Conservation (phyloP, 192 early-diverging fungal species). For the Haplosporangium gracile region DNA sequence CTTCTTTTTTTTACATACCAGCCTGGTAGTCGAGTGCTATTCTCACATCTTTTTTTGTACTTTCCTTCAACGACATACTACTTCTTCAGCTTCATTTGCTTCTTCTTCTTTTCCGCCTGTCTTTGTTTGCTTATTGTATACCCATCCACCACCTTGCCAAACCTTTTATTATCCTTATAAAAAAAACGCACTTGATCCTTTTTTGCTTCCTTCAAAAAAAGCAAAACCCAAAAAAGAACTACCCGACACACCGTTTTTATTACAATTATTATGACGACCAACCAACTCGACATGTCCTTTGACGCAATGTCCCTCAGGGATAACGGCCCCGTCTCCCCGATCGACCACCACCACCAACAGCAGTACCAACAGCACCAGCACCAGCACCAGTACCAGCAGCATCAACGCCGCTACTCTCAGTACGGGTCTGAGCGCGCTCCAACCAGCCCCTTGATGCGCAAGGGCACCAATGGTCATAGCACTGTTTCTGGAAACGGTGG, state of each 20-base stretch:
- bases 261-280: conserved; percentile 37
- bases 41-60: not conserved
- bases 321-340: conserved; percentile 44
- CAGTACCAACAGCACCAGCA: conserved; percentile 28
- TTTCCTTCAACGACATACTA: not conserved
- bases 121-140: not conserved
- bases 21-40: not conserved
- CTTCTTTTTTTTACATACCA: not conserved
- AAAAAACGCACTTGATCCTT: not conserved
- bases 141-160: not conserved
- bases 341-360: conserved; percentile 25
- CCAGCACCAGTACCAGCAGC: conserved; percentile 24
- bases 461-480: conserved; percentile 29
- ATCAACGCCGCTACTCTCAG: conserved; percentile 51
- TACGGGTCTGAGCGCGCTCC: conserved; percentile 52
- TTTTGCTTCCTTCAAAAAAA: not conserved
- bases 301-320: conserved; percentile 51
- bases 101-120: not conserved
- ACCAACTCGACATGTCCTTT: conserved; percentile 56
- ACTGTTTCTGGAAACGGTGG: not conserved
- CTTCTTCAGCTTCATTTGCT: not conserved
- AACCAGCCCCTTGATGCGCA: conserved; percentile 41
- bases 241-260: not conserved
- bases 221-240: not conserved
- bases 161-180: too few species aligned